A percentile compares a stretch with the other conserved stretches of the same genome.
These are phyloP conservation scores for Pseudognaphalium luteoalbum DNA, from an alignment of 129 eudicot genomes.

Conservation along the genomic window DNA sequence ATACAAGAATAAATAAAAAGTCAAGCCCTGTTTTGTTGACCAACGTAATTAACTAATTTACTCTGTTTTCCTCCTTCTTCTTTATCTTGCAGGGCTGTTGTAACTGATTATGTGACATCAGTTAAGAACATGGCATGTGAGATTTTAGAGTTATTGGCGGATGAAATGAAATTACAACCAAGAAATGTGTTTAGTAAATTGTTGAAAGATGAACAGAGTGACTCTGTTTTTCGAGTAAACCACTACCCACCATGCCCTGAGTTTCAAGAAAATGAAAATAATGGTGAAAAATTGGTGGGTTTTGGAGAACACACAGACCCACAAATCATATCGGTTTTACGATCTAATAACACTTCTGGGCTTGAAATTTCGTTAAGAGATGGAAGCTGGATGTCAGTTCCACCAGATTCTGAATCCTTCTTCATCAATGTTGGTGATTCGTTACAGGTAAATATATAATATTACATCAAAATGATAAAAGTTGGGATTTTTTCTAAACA, in stretches of 20 bases:
- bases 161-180: conserved; percentile 64
- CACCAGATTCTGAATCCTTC: conserved; percentile 78
- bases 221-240: conserved; percentile 77
- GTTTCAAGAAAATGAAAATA: conserved; percentile 32
- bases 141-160: conserved; percentile 72
- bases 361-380: conserved; percentile 69
- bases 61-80: background rate
- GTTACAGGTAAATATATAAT: conserved; percentile 51
- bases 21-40: background rate
- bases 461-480: too few species aligned
- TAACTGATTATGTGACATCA: conserved; percentile 54
- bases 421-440: conserved; percentile 94
- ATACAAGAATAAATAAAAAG: background rate
- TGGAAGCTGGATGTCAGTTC: conserved; percentile 79
- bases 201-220: conserved; percentile 84
- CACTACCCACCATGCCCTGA: conserved; percentile 82
- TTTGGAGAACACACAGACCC: conserved; percentile 97
- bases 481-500: too few species aligned
- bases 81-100: conserved; percentile 37
- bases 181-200: conserved; percentile 74
- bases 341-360: conserved; percentile 83
- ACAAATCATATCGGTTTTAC: conserved; percentile 76
- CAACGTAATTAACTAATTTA: background rate
- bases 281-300: conserved; percentile 56
- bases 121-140: conserved; percentile 83